phyloP scores from a whole-genome alignment of 345 rosid species.

The Citrus glauca region DNA sequence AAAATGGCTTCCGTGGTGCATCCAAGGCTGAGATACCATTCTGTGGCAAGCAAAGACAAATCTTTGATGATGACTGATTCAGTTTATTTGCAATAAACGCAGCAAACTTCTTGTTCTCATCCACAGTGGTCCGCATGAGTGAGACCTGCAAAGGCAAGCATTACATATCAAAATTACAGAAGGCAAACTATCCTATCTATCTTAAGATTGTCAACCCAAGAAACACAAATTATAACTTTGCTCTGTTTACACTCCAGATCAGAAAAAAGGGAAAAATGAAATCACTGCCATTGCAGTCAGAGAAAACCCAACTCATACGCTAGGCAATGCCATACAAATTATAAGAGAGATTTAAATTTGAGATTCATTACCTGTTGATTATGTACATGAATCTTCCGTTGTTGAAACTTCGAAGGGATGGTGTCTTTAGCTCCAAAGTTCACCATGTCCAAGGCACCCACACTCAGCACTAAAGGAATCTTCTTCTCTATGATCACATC shows the following conservation, averaged over 20 bases:
- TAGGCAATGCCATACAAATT: not conserved
- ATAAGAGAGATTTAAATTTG: not conserved
- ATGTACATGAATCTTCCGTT: conserved; percentile 72
- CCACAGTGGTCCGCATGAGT: conserved; percentile 71
- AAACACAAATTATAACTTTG: not conserved
- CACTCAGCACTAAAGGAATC: conserved; percentile 81
- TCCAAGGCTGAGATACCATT: conserved; percentile 85
- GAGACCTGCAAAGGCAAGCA: conserved; percentile 55
- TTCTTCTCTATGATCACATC: conserved; percentile 68
- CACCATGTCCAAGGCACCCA: conserved; percentile 95
- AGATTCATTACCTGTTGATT: conserved; percentile 61
- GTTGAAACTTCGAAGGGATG: conserved; percentile 61
- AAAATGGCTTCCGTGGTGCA: conserved; percentile 70
- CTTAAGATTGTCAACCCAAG: not conserved
- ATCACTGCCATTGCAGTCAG: not conserved
- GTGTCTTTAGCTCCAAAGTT: conserved; percentile 81
- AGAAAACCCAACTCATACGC: not conserved
- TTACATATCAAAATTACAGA: conserved; percentile 2
- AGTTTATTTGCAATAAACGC: conserved; percentile 75
- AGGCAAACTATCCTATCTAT: not conserved
- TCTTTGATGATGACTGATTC: conserved; percentile 63
- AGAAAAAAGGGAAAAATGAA: not conserved
- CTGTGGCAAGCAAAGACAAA: conserved; percentile 69
- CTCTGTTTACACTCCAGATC: not conserved
- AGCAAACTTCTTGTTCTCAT: conserved; percentile 74